Conservation (phyloP, 345 rosid species). For the Anacardium occidentale region DNA sequence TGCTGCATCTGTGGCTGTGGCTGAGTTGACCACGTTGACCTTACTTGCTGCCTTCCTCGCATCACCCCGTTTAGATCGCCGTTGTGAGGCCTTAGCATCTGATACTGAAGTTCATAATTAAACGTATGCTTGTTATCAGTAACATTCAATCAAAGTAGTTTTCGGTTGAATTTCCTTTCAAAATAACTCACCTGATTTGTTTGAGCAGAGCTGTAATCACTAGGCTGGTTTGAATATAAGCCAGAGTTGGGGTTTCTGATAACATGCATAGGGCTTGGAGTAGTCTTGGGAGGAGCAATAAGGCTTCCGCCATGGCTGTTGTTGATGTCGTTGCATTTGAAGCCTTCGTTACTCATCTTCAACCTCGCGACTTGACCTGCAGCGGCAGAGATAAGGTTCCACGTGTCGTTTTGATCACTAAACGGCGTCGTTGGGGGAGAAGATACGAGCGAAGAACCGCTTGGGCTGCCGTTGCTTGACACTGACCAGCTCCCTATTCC, state of each 20-base stretch:
- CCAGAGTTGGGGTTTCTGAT: constrained; percentile 24
- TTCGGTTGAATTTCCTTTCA: too few species aligned
- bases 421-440: constrained; percentile 64
- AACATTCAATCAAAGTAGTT: too few species aligned
- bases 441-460: constrained; percentile 42
- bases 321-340: constrained; percentile 9
- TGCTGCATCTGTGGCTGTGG: constrained; percentile 26
- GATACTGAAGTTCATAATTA: background rate
- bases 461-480: constrained; percentile 50
- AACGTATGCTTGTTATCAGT: too few species aligned
- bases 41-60: constrained; percentile 25
- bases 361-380: constrained; percentile 75
- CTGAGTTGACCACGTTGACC: constrained; percentile 8
- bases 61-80: constrained; percentile 2
- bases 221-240: constrained; percentile 17
- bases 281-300: constrained; percentile 6
- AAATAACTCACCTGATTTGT: constrained; percentile 23
- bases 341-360: constrained; percentile 31
- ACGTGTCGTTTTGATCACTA: constrained; percentile 32
- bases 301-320: constrained; percentile 5
- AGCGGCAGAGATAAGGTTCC: constrained; percentile 68
- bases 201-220: background rate
- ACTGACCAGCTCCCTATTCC: constrained; percentile 46
- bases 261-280: constrained; percentile 17
- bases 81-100: constrained; percentile 21